Evolutionary conservation across 2,329 filamentous ascomycete genomes (phyloP).

Genomic region (Epichloe brachyelytri): DNA sequence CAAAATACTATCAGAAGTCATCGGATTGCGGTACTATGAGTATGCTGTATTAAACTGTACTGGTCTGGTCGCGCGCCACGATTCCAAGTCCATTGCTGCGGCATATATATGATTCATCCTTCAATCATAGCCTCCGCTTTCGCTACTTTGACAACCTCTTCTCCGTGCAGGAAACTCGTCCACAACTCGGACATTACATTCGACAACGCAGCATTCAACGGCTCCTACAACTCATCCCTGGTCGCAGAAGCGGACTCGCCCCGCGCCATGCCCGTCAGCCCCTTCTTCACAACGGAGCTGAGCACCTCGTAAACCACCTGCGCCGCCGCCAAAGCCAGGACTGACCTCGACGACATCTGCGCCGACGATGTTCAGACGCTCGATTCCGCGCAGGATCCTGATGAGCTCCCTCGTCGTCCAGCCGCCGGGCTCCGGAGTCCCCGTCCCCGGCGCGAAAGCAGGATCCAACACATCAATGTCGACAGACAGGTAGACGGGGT

Average conservation of each 20-base stretch:
- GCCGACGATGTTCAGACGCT: slow-evolving; percentile 72
- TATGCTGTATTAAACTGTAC: no score
- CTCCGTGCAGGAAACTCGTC: no score
- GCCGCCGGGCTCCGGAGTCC: slow-evolving; percentile 74
- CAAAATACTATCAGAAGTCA: no score
- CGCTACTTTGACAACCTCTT: no score
- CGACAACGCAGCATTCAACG: no score
- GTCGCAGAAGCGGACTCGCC: slow-evolving; percentile 11
- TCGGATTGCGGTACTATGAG: no score
- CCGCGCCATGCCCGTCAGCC: slow-evolving; percentile 24
- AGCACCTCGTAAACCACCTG: slow-evolving; percentile 81
- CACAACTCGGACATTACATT: no score
- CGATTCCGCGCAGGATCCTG: slow-evolving; percentile 66
- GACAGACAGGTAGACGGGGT: slow-evolving; percentile 65
- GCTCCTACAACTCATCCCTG: slow-evolving; percentile 26
- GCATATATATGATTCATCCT: no score
- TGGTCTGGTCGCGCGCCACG: no score
- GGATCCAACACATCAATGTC: slow-evolving; percentile 86
- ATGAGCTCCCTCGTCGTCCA: slow-evolving; percentile 88
- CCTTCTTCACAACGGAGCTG: slow-evolving; percentile 56
- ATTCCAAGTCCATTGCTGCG: no score
- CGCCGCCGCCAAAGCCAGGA: slow-evolving; percentile 64
- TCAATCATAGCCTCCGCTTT: no score
- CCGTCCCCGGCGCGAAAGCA: slow-evolving; percentile 54
- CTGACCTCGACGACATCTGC: slow-evolving; percentile 80